A percentile compares a stretch with the other conserved stretches of the same genome.
phyloP scores from a whole-genome alignment of 306 rosid species.

The Sindora glabra region DNA sequence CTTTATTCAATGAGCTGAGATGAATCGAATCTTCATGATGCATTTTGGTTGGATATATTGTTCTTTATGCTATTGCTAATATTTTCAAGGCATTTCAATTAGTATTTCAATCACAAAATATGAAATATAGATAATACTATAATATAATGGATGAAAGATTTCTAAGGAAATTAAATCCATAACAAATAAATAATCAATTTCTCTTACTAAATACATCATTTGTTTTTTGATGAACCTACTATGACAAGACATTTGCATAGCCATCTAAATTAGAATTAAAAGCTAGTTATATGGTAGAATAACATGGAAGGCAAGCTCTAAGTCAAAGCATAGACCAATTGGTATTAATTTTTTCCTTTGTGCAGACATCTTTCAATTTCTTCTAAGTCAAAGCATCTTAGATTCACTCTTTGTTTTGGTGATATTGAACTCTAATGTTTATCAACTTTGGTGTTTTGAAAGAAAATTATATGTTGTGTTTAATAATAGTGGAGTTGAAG shows the following conservation, averaged over 20 bases:
- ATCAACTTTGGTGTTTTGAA: too few relatives aligned
- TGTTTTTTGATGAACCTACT: not conserved
- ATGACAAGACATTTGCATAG: not conserved
- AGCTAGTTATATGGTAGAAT: not conserved
- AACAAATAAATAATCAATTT: constrained; percentile 5
- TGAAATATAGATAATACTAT: constrained; percentile 6
- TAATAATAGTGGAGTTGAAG: too few relatives aligned
- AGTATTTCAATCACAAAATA: not conserved
- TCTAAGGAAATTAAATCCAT: not conserved
- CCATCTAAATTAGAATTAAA: constrained; percentile 7
- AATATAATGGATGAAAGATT: not conserved
- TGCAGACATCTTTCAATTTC: not conserved
- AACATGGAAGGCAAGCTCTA: constrained; percentile 5
- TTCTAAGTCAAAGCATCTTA: not conserved
- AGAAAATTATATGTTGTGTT: too few relatives aligned
- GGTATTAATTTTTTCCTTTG: not conserved
- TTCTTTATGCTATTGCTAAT: not conserved
- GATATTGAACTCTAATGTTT: too few relatives aligned
- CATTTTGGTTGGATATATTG: not conserved
- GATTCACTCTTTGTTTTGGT: not conserved
- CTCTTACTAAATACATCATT: not conserved
- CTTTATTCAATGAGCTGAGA: not conserved
- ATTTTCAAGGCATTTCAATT: not conserved
- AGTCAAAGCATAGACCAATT: constrained; percentile 3
- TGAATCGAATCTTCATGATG: not conserved